Percentiles rank a stretch among this genome's conserved stretches.
Evolutionary conservation across 768 basidiomycete species (phyloP).

Genomic region (Lactarius tabidus): DNA sequence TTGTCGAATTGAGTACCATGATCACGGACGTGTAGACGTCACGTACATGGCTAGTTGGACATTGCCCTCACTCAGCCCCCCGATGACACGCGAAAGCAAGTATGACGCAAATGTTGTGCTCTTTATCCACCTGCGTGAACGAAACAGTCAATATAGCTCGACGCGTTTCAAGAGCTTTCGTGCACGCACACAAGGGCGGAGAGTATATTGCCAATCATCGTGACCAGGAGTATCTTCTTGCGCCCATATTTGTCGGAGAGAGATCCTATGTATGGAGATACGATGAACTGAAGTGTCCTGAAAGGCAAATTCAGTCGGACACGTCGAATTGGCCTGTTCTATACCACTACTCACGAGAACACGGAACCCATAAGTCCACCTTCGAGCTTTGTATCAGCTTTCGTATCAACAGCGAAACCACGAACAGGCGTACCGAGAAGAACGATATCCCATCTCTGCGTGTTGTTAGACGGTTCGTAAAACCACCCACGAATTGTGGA

Average conservation of each 20-base stretch:
- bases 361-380: slow-evolving; percentile 91
- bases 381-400: slow-evolving; percentile 27
- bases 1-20: slow-evolving; percentile 31
- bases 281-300: slow-evolving; percentile 78
- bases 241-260: slow-evolving; percentile 91
- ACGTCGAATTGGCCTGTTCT: neutral
- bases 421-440: slow-evolving; percentile 61
- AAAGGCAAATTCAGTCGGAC: neutral
- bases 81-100: slow-evolving; percentile 84
- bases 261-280: slow-evolving; percentile 76
- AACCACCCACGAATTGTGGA: slow-evolving; percentile 63
- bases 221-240: slow-evolving; percentile 72
- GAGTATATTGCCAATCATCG: slow-evolving; percentile 91
- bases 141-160: slow-evolving; percentile 6
- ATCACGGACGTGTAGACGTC: neutral
- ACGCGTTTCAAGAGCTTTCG: slow-evolving; percentile 8
- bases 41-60: slow-evolving; percentile 92
- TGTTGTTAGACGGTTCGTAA: slow-evolving; percentile 55
- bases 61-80: slow-evolving; percentile 94
- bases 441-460: slow-evolving; percentile 89
- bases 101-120: slow-evolving; percentile 90
- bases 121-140: slow-evolving; percentile 69
- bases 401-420: neutral
- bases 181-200: slow-evolving; percentile 75
- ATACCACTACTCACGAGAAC: slow-evolving; percentile 76